Base-by-base conservation (phyloP, 345 rosid species). In the Populus deltoides region DNA sequence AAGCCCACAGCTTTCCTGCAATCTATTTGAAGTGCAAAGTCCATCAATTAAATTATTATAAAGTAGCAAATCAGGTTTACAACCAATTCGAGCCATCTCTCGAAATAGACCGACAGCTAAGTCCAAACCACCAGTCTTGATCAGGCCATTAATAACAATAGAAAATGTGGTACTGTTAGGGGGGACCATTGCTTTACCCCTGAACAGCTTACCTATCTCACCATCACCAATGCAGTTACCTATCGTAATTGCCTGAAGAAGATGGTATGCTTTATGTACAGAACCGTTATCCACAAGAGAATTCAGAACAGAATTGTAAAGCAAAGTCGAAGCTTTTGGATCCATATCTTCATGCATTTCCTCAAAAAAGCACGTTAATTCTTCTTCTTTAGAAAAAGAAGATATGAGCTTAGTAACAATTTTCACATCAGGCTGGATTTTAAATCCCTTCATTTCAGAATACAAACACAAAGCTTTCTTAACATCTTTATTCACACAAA, bases 11-110 rank as follows among this genome's bases (percentile, higher is more conserved):
- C 92, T 87, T 81, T 91, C 94, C 78, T 89, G 90, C 62, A 86
- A 79, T 86, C 93, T 90, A 79, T 91, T 77, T 75, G 89, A 88
- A 77, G 79, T 87, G 86, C 97, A 93, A 31, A 94, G 81, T 45
- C 86, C 87, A 59, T 88, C 86, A 51, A 93, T 88, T 49, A 91
- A 71, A 80, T 89, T 84, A 81, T 90, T 89, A 49, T 84, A 94
- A 57, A 90, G 81, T 67, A 79, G 62, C 38, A 90, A 71, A 80
- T 78, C 83, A 75, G 73, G 86, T 68, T 45, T 81, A 69, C 89
- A 82, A 51, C 90, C 89, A 49, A 79, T 78, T 67, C 15, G 87
- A 75, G 78, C 74, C 90, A 90, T 90, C 36, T 85, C 88, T 77
- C 55, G 76, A 73, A 90, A 90, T 76, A 94, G 90, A 75, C 68